Percentiles rank a stretch among this genome's conserved stretches.
These are phyloP conservation scores for Phytopythium sindhum DNA, from an alignment of 352 stramenopile species.

Conservation along the genomic window DNA sequence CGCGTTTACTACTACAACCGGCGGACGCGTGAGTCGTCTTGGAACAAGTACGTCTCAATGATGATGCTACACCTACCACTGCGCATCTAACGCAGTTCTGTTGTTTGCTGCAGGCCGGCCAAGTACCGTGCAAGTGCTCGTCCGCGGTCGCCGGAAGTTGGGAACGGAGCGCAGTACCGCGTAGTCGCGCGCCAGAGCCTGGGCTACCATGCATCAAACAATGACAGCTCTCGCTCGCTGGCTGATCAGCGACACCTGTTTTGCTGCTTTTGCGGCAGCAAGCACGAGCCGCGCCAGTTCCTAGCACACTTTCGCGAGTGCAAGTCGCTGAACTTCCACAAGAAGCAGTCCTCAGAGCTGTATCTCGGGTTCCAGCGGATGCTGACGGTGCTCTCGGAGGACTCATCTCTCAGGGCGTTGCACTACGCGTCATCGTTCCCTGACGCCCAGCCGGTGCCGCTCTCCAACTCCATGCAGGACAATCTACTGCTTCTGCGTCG, in stretches of 20 bases:
- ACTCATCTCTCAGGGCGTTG: constrained; percentile 51
- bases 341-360: constrained; percentile 46
- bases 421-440: constrained; percentile 74
- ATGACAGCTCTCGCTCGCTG: constrained; percentile 15
- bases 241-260: constrained; percentile 46
- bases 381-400: constrained; percentile 59
- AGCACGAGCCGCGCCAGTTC: constrained; percentile 29
- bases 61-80: neutral
- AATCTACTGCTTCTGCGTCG: constrained; percentile 39
- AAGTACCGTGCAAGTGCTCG: constrained; percentile 9
- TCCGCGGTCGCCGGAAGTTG: constrained; percentile 6
- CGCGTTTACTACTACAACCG: constrained; percentile 90
- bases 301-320: constrained; percentile 50
- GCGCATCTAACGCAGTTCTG: neutral
- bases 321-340: constrained; percentile 45
- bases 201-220: constrained; percentile 24
- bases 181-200: constrained; percentile 27
- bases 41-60: constrained; percentile 53
- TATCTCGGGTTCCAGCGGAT: constrained; percentile 66
- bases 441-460: constrained; percentile 32
- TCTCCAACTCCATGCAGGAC: constrained; percentile 32
- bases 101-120: constrained; percentile 7
- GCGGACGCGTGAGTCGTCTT: constrained; percentile 79
- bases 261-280: constrained; percentile 71
- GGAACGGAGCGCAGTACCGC: constrained; percentile 10